phyloP scores from a whole-genome alignment of 2,329 filamentous ascomycete genomes.

The Madurella fahalii region DNA sequence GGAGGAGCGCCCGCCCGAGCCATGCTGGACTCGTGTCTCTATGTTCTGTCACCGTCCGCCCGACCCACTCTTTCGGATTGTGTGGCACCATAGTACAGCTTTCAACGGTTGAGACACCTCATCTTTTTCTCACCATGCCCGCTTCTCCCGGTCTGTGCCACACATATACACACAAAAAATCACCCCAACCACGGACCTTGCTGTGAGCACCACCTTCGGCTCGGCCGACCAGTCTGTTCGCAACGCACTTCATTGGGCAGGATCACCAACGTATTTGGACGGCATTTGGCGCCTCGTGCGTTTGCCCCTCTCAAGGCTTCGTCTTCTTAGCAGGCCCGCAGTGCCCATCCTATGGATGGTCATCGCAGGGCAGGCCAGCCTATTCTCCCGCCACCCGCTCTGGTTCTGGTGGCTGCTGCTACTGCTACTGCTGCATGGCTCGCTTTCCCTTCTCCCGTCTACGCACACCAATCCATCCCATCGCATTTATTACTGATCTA shows the following conservation, averaged over 20 bases:
- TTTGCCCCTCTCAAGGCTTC: neutral
- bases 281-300: neutral
- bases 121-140: neutral
- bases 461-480: neutral
- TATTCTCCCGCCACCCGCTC: neutral
- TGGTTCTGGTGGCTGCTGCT: constrained; percentile 9
- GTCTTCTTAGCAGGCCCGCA: neutral
- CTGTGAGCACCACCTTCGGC: neutral
- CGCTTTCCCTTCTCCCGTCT: neutral
- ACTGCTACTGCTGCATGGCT: constrained; percentile 3
- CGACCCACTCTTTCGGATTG: neutral
- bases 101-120: constrained; percentile 1
- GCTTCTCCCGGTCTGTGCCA: constrained; percentile 9
- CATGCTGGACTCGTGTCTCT: neutral
- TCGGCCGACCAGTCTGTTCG: constrained; percentile 1
- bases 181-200: neutral
- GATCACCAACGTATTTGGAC: neutral
- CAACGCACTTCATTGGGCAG: neutral
- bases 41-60: neutral
- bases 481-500: constrained; percentile 1
- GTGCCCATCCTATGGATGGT: neutral
- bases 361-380: neutral
- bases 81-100: constrained; percentile 6
- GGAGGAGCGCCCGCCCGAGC: constrained; percentile 1
- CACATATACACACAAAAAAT: constrained; percentile 6